A percentile compares a stretch with the other conserved stretches of the same genome.
Evolutionary conservation across 2,329 filamentous ascomycete species (phyloP).

Genomic region (Ophiostoma perfectum): DNA sequence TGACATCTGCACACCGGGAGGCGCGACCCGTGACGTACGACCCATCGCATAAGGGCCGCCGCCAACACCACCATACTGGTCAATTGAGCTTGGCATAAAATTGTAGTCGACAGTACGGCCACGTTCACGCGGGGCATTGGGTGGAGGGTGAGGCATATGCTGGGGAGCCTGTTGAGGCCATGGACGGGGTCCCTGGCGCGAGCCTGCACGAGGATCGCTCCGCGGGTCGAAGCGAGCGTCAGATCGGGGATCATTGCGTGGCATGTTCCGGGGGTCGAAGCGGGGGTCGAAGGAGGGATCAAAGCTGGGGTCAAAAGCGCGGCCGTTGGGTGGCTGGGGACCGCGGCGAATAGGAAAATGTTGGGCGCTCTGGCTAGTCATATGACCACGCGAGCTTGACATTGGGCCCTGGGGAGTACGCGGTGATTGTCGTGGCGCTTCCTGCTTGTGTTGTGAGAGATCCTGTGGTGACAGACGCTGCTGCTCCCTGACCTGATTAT

Average conservation of each 20-base stretch:
- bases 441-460: slow-evolving; percentile 1
- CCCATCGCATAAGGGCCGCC: slow-evolving; percentile 11
- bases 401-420: background rate
- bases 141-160: background rate
- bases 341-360: background rate
- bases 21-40: background rate
- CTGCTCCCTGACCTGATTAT: background rate
- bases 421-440: background rate
- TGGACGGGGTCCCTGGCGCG: background rate
- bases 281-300: background rate
- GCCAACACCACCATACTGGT: slow-evolving; percentile 12
- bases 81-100: background rate
- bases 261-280: background rate
- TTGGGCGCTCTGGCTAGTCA: slow-evolving; percentile 7
- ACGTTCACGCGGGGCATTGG: background rate
- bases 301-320: background rate
- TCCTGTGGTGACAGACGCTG: slow-evolving; percentile 11
- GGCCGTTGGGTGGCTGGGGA: background rate
- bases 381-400: background rate
- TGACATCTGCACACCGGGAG: slow-evolving; percentile 5
- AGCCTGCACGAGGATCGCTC: background rate
- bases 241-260: background rate
- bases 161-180: background rate
- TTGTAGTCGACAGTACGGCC: background rate
- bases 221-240: slow-evolving; percentile 6